Conservation (phyloP, 441 rosid species). For the Pelargonium australe region DNA sequence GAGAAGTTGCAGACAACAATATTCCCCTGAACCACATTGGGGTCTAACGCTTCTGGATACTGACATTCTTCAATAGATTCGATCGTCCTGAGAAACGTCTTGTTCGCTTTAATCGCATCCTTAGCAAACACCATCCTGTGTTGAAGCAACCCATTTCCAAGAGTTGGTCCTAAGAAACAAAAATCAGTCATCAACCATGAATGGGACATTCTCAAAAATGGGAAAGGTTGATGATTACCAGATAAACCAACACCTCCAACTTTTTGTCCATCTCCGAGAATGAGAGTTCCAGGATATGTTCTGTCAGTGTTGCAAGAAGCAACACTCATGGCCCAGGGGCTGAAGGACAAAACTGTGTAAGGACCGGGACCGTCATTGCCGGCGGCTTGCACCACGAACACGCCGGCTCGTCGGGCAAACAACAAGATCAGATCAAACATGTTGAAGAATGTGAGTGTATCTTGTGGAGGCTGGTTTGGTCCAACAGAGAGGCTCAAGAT, state of each 20-base stretch:
- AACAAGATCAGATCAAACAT: constrained; percentile 46
- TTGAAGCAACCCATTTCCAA: constrained; percentile 39
- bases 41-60: constrained; percentile 41
- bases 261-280: constrained; percentile 42
- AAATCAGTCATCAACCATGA: not conserved
- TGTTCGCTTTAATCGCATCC: constrained; percentile 48
- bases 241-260: constrained; percentile 48
- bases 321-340: constrained; percentile 56
- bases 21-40: constrained; percentile 34
- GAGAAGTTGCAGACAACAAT: constrained; percentile 55
- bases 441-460: constrained; percentile 39
- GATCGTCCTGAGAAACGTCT: constrained; percentile 41
- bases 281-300: constrained; percentile 40
- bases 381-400: constrained; percentile 61
- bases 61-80: constrained; percentile 61
- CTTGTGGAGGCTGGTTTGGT: constrained; percentile 49
- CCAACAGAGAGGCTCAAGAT: constrained; percentile 44
- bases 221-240: constrained; percentile 23
- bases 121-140: constrained; percentile 59
- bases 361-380: constrained; percentile 54
- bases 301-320: constrained; percentile 49
- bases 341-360: constrained; percentile 49
- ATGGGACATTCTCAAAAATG: not conserved
- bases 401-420: constrained; percentile 51
- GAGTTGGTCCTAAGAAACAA: constrained; percentile 47